Conservation (phyloP, 768 basidiomycete species). For the Collybia sordida region DNA sequence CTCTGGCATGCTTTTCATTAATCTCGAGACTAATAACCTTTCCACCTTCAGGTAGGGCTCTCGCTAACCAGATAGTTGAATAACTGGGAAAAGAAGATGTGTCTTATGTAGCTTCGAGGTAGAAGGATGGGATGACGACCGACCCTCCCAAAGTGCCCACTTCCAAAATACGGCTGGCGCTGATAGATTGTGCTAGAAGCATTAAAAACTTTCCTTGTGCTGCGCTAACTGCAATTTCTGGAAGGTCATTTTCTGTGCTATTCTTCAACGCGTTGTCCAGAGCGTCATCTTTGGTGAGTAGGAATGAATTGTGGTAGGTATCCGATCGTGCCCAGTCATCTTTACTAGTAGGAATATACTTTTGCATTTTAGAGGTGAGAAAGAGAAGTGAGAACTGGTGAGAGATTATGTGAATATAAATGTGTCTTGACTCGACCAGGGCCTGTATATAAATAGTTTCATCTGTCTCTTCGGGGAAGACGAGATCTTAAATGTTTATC, state of each 20-base stretch:
- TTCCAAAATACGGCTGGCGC: constrained; percentile 59
- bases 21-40: constrained; percentile 49
- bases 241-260: constrained; percentile 42
- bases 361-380: constrained; percentile 1
- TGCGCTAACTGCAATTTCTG: constrained; percentile 50
- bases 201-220: constrained; percentile 60
- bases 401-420: no score
- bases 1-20: constrained; percentile 44
- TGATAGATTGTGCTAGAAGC: constrained; percentile 47
- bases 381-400: neutral
- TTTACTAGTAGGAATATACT: constrained; percentile 9
- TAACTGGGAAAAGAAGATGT: constrained; percentile 24
- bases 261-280: constrained; percentile 42
- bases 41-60: constrained; percentile 50
- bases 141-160: constrained; percentile 71
- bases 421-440: neutral
- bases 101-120: neutral
- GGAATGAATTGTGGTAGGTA: constrained; percentile 55
- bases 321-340: constrained; percentile 55
- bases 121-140: constrained; percentile 4
- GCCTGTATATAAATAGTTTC: no score
- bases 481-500: neutral
- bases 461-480: neutral
- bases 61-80: constrained; percentile 44
- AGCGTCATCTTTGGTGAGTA: constrained; percentile 40